These are phyloP conservation scores for Chytridium lagenaria DNA, from an alignment of 371 early-diverging fungal species.

Conservation along the genomic window DNA sequence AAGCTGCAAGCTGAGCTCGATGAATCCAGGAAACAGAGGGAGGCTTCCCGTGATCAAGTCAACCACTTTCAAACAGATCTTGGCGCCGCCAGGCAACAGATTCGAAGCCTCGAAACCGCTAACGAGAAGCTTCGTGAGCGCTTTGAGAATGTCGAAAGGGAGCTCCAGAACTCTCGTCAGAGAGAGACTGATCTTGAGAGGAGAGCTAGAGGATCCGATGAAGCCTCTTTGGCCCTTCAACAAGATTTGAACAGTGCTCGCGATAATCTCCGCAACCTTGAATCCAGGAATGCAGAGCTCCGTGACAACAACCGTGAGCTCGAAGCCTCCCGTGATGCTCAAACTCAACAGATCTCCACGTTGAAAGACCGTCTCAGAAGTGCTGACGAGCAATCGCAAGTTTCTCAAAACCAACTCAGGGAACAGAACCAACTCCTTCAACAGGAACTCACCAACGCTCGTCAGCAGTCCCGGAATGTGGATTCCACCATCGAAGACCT, in stretches of 20 bases:
- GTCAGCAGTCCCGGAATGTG: background rate
- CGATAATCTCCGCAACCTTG: background rate
- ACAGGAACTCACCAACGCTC: background rate
- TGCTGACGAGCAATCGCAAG: background rate
- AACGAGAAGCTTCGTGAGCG: constrained; percentile 16
- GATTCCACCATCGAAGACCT: background rate
- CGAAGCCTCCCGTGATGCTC: background rate
- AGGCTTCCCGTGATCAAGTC: constrained; percentile 6
- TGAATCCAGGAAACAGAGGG: constrained; percentile 11
- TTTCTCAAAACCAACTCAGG: background rate
- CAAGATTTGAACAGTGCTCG: background rate
- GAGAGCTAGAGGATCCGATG: background rate
- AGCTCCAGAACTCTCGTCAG: constrained; percentile 1
- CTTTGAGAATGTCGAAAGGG: background rate
- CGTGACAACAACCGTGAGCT: constrained; percentile 12
- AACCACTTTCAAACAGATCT: constrained; percentile 18
- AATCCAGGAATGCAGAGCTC: constrained; percentile 18
- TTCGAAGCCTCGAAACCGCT: constrained; percentile 8
- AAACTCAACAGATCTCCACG: constrained; percentile 4
- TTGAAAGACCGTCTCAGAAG: constrained; percentile 3
- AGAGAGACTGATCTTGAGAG: constrained; percentile 16
- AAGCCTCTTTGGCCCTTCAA: background rate
- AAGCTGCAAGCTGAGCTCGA: constrained; percentile 24
- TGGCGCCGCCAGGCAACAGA: constrained; percentile 18
- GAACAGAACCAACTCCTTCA: constrained; percentile 5